Evolutionary conservation across 1,284 basidiomycete genomes (phyloP), one percentile per base, ranked within the genome.

Genomic region (Ustilago hordei): DNA sequence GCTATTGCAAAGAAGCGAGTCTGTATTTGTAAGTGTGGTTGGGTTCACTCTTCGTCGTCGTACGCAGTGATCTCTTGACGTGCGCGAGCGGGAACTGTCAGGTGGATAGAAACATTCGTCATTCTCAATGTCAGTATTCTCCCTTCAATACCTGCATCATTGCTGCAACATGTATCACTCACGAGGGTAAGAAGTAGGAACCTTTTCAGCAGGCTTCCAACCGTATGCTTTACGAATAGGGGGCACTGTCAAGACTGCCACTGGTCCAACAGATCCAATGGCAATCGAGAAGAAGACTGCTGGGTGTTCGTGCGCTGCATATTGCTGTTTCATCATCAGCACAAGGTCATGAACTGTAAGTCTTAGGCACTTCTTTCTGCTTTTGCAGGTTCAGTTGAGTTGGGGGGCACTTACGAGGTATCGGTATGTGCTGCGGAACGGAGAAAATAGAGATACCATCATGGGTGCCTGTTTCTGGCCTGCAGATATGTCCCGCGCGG

Each of bases 121-220:
- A 41, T 39, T n/a, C 23, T 34, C 23, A 28, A 28, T 43, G 34
- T 41, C 45, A 58, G 47, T 43, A 32, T 38, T 36, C 52, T 4
- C 19, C 15, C 11, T 50, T 8, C 23, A 28, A 28, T 28, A 28
- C 19, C 48, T 13, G 23, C 31, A 8, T 19, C 31, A 19, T 31
- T 50, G 4, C 9, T 43, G 39, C 39, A 6, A 7, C 13, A 7
- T 43, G 39, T 17, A 7, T 43, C 5, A 59, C 57, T 59, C 38
- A 97, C 95, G 85, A 80, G 95, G 95, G 87, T 93, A 98, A 34
- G 93, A 90, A 13, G 91, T 91, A 11, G 95, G 95, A 60, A 94
- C 89, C 50, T 89, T 89, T 85, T 94, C 92, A 48, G 92, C 87
- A 4, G 90, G 90, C 80, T 89, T 89, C 86, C 92, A 95, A 41